Evolutionary conservation across 805 yeast genomes (phyloP).

Genomic region (Sungouiozyma ichnusensis): DNA sequence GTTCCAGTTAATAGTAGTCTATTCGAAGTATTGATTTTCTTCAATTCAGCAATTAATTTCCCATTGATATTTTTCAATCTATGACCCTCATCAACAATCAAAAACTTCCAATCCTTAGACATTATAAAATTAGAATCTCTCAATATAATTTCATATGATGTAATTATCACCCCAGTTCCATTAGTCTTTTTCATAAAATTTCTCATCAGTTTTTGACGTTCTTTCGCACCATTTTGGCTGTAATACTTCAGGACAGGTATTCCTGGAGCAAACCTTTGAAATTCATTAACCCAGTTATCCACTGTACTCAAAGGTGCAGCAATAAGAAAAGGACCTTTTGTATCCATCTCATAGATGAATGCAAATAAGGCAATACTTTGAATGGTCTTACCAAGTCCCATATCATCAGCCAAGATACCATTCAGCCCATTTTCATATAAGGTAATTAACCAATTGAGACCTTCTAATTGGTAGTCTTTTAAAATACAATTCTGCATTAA

Average conservation of each 20-base stretch:
- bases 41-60: slow-evolving; percentile 59
- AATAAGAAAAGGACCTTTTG: slow-evolving; percentile 66
- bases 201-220: slow-evolving; percentile 24
- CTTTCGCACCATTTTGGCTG: slow-evolving; percentile 45
- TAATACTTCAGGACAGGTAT: slow-evolving; percentile 52
- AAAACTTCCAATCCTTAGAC: slow-evolving; percentile 58
- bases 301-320: slow-evolving; percentile 80
- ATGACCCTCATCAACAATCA: slow-evolving; percentile 95
- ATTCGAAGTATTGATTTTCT: slow-evolving; percentile 54
- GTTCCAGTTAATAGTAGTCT: slow-evolving; percentile 88
- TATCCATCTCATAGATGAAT: slow-evolving; percentile 67
- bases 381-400: slow-evolving; percentile 93
- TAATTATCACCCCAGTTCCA: slow-evolving; percentile 47
- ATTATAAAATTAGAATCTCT: slow-evolving; percentile 52
- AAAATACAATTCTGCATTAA: slow-evolving; percentile 46
- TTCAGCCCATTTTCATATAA: slow-evolving; percentile 87
- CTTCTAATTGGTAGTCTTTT: slow-evolving; percentile 81
- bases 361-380: slow-evolving; percentile 76
- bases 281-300: slow-evolving; percentile 74
- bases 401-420: slow-evolving; percentile 93
- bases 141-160: slow-evolving; percentile 75
- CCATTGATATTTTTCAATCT: slow-evolving; percentile 79
- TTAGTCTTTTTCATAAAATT: slow-evolving; percentile 32
- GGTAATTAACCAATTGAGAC: slow-evolving; percentile 83
- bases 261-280: slow-evolving; percentile 61